Evolutionary conservation across 2,329 filamentous ascomycete species (phyloP).

Genomic region (Elsinoe ampelina): DNA sequence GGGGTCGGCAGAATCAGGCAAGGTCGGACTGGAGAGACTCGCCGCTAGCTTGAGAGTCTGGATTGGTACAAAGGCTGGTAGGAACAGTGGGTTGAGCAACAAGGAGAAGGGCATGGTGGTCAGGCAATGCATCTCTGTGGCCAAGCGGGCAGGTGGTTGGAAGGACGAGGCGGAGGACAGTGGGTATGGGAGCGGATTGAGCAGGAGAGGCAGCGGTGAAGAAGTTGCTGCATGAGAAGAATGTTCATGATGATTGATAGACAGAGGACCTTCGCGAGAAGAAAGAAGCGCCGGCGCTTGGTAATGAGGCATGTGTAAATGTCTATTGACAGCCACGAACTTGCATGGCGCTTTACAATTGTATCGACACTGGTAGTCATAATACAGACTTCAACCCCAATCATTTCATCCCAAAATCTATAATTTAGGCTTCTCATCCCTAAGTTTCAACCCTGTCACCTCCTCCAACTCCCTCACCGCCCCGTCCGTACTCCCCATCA

Average conservation of each 20-base stretch:
- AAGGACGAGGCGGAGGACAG: conserved; percentile 22
- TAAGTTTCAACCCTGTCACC: conserved; percentile 58
- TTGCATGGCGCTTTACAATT: too few species aligned
- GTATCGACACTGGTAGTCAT: too few species aligned
- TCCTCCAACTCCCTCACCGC: conserved; percentile 74
- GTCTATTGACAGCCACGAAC: background rate
- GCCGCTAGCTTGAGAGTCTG: conserved; percentile 37
- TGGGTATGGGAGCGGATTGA: conserved; percentile 23
- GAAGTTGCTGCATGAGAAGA: background rate
- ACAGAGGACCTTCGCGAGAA: background rate
- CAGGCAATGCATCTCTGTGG: conserved; percentile 33
- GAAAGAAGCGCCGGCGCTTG: too few species aligned
- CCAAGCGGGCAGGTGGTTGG: conserved; percentile 35
- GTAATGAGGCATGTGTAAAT: background rate
- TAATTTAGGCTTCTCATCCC: conserved; percentile 25
- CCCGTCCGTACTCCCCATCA: conserved; percentile 65
- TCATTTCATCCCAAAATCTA: background rate
- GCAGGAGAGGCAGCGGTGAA: conserved; percentile 4
- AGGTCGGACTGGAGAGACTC: conserved; percentile 35
- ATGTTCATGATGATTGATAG: background rate
- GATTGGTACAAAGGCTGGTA: conserved; percentile 37
- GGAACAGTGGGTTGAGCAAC: conserved; percentile 31
- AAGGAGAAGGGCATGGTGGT: conserved; percentile 33
- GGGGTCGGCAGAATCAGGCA: conserved; percentile 25
- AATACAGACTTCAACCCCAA: too few species aligned